Evolutionary conservation across 2,329 filamentous ascomycete genomes (phyloP), one percentile per base, ranked within the genome.

Genomic region (Venturia effusa): DNA sequence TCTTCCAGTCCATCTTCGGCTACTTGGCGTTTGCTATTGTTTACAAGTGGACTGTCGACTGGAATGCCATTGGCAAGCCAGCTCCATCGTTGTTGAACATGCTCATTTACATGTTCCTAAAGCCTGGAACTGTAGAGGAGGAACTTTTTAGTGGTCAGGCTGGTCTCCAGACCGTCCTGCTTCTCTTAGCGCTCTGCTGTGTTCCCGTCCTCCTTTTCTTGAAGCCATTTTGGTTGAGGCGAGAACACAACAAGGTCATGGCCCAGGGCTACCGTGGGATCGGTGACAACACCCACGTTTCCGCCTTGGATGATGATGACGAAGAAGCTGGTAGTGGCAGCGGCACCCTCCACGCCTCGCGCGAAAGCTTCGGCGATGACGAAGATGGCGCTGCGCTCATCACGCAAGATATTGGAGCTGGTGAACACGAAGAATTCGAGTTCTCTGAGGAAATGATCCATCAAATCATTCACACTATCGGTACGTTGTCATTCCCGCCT

Each of bases 61-160:
- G 94, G 94, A 78, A 79, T 59, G 85, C 81, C 13, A 82, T 81
- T 51, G 85, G 81, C 48, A 74, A 82, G 69, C 82, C 84, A 67
- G 90, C 95, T 1, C 94, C 95, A 2, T 91, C 92, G 71, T 81
- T 99, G 66, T 80, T 99, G 67, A 99, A 99, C 83, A 97, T 97
- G 93, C 82, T 99, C 72, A 99, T 99, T 72, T 97, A 97, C 83
- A 99, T 99, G 95, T 99, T 99, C 81, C 79, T 99, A 69, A 86
- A 88, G 67, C 94, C 94, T 3, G 92, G 92, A 61, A 89, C 76
- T 0, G 78, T 88, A 32, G 84, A 90, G 66, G 66, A 69, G 41
- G 82, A 82, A 61, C 81, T 99, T 5, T 99, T 96, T 74, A 74
- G 79, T 27, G 90, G 90, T 51, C 94, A 99, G 75, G 83, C 80